A percentile compares a stretch with the other conserved stretches of the same genome.
Evolutionary conservation across 1,284 basidiomycete genomes (phyloP).

Genomic region (Sporisorium exsertum): DNA sequence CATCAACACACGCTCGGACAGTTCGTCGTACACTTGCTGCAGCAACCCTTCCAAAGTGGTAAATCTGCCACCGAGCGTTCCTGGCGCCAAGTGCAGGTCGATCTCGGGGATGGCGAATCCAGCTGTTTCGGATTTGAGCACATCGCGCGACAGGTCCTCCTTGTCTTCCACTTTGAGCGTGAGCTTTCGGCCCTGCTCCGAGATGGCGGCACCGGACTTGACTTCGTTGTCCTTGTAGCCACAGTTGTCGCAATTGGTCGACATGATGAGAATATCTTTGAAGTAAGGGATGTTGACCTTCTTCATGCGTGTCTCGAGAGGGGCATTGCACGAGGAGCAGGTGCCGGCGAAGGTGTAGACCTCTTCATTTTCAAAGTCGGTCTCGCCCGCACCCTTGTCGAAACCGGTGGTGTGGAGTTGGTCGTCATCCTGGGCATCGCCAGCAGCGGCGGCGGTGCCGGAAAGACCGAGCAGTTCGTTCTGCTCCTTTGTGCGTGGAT

Average conservation of each 20-base stretch:
- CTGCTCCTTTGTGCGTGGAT: slow-evolving; percentile 84
- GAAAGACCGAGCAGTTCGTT: slow-evolving; percentile 83
- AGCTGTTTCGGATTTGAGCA: slow-evolving; percentile 79
- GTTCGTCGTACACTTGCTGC: slow-evolving; percentile 93
- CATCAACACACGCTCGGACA: slow-evolving; percentile 88
- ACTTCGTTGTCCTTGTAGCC: slow-evolving; percentile 98
- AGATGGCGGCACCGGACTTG: slow-evolving; percentile 91
- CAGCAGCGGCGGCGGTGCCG: slow-evolving; percentile 59
- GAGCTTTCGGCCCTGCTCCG: slow-evolving; percentile 85
- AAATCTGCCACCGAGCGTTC: slow-evolving; percentile 97
- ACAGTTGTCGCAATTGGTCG: slow-evolving; percentile 92
- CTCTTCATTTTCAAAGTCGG: slow-evolving; percentile 77
- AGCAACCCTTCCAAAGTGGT: slow-evolving; percentile 96
- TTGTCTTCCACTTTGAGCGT: slow-evolving; percentile 89
- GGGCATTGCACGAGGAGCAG: slow-evolving; percentile 89
- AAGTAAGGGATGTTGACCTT: slow-evolving; percentile 97
- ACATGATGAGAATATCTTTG: slow-evolving; percentile 99
- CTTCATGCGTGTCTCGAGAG: slow-evolving; percentile 91
- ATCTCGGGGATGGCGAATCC: slow-evolving; percentile 94
- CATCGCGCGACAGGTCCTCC: slow-evolving; percentile 92
- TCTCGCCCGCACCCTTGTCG: slow-evolving; percentile 66
- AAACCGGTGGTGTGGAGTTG: slow-evolving; percentile 56
- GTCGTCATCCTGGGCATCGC: slow-evolving; percentile 69
- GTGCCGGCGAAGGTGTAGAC: slow-evolving; percentile 87
- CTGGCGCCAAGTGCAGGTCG: slow-evolving; percentile 88